Evolutionary conservation across 768 basidiomycete species (phyloP).

Genomic region (Lactarius psammicola): DNA sequence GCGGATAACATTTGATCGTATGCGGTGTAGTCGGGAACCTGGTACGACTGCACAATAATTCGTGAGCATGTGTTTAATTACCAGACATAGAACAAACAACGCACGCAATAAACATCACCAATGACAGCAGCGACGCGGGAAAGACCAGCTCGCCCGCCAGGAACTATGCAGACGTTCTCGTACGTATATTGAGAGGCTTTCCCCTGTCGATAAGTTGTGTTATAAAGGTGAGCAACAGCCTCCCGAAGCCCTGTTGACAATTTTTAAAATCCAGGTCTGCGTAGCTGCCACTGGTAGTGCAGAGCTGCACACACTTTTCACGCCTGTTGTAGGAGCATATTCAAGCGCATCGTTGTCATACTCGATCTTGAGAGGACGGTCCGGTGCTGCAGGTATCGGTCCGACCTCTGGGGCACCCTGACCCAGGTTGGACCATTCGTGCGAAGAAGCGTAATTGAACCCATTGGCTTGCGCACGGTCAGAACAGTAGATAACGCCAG

Average conservation of each 20-base stretch:
- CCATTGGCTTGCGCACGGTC: constrained; percentile 96
- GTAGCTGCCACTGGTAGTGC: background rate
- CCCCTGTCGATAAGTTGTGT: constrained; percentile 78
- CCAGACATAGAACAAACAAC: constrained; percentile 16
- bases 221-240: constrained; percentile 89
- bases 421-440: constrained; percentile 88
- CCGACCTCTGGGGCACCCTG: constrained; percentile 92
- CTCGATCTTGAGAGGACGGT: constrained; percentile 62
- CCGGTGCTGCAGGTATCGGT: constrained; percentile 69
- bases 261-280: background rate
- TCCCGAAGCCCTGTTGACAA: constrained; percentile 65
- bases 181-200: constrained; percentile 83
- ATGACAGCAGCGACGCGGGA: constrained; percentile 91
- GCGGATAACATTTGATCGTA: constrained; percentile 82
- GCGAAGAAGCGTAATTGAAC: constrained; percentile 72
- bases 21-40: constrained; percentile 90
- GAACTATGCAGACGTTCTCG: constrained; percentile 94
- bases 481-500: constrained; percentile 80
- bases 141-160: constrained; percentile 87
- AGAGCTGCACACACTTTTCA: constrained; percentile 55
- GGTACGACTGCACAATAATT: constrained; percentile 60
- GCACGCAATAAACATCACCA: constrained; percentile 81
- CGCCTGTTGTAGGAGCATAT: constrained; percentile 91
- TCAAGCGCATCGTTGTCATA: constrained; percentile 73
- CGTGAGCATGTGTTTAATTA: constrained; percentile 9